Percentiles rank a stretch among this genome's conserved stretches.
Conservation (phyloP, 331 rosid species). For the Cucumis variabilis region DNA sequence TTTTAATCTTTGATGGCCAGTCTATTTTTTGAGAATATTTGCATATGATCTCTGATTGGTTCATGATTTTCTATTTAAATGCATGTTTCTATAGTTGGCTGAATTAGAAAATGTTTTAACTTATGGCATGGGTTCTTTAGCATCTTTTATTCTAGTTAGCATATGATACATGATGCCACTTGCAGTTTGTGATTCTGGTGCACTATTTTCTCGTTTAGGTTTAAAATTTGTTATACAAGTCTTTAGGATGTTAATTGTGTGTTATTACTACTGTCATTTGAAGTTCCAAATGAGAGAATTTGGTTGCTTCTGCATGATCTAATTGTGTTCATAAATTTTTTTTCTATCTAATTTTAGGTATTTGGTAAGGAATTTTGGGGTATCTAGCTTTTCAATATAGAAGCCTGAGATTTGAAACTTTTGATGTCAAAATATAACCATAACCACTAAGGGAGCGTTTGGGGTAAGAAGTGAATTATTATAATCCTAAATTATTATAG, state of each 20-base stretch:
- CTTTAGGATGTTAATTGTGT: conserved; percentile 9
- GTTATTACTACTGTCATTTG: not conserved
- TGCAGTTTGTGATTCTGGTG: not conserved
- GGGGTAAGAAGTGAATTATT: too few species aligned
- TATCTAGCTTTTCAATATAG: not conserved
- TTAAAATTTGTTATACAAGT: not conserved
- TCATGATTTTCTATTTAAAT: not conserved
- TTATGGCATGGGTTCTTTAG: conserved; percentile 21
- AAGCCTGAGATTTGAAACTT: not conserved
- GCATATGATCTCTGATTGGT: conserved; percentile 23
- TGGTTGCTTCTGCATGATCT: not conserved
- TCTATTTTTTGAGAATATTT: not conserved
- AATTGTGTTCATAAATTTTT: not conserved
- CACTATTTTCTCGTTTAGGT: too few species aligned
- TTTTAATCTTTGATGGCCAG: conserved; percentile 17
- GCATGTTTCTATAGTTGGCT: not conserved
- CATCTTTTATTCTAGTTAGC: not conserved
- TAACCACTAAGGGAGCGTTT: not conserved
- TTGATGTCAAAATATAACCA: not conserved
- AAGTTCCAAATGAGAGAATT: too few species aligned
- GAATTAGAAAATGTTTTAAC: not conserved
- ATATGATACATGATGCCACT: conserved; percentile 8
- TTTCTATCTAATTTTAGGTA: not conserved
- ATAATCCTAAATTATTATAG: too few species aligned
- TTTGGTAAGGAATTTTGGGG: conserved; percentile 5